phyloP scores from a whole-genome alignment of 192 early-diverging fungal genomes.

The Backusella tuberculispora region DNA sequence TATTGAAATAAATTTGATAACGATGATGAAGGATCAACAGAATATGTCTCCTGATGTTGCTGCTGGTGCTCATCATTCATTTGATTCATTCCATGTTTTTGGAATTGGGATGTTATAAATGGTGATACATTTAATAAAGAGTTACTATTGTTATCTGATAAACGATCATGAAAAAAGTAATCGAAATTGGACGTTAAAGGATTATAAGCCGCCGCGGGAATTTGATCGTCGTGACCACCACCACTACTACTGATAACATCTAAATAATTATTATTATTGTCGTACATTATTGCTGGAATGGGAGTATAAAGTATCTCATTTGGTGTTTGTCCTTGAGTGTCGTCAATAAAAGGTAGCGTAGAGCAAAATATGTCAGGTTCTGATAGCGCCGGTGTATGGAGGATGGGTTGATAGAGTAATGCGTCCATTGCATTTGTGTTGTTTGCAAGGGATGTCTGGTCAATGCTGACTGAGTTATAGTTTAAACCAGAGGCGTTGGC shows the following conservation, averaged over 20 bases:
- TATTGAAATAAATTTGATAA: not conserved
- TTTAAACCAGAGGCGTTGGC: constrained; percentile 5
- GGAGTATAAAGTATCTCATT: not conserved
- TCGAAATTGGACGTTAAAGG: not conserved
- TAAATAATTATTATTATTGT: not conserved
- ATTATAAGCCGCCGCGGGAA: too few species aligned
- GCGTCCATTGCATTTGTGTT: too few species aligned
- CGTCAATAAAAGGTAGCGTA: not conserved
- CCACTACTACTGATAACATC: too few species aligned
- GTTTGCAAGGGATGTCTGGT: not conserved
- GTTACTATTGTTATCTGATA: not conserved
- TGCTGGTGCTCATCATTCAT: too few species aligned
- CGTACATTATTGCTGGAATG: not conserved
- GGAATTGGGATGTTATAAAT: not conserved
- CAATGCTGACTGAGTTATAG: not conserved
- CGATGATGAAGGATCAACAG: not conserved
- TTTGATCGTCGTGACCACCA: too few species aligned
- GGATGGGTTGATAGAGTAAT: not conserved
- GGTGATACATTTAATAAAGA: not conserved
- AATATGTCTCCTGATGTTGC: not conserved
- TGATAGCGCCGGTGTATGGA: not conserved
- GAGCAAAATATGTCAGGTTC: constrained; percentile 1
- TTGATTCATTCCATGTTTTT: too few species aligned
- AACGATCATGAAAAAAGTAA: not conserved
- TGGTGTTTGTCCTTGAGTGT: not conserved